Base-by-base conservation (phyloP, 2,329 filamentous ascomycete genomes). In the Myriosclerotinia scirpicola region DNA sequence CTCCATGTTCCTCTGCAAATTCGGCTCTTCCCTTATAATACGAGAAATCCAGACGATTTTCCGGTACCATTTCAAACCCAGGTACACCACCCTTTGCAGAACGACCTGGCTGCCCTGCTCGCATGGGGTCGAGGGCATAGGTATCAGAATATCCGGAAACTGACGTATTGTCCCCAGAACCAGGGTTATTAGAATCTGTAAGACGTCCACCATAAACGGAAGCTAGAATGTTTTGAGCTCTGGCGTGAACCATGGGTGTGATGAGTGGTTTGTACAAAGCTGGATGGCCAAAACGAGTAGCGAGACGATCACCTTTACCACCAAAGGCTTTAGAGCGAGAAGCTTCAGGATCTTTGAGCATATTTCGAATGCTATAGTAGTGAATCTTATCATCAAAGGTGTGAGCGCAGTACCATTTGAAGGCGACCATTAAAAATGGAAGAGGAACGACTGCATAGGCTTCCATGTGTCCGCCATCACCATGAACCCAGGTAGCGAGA, bases 191-290 rank as follows among this genome's bases (percentile, higher is more conserved):
- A 1, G 87, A 85, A 66, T 92, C 89, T 2, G 83, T 84, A 34
- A 96, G 80, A 5, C 94, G 89, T 14, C 93, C 94, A 34, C 88
- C 88, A 77, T 97, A 97, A 60, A 99, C 84, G 54, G 90, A 87
- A n/a, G 90, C 89, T 12, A 99, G 84, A 52, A 95, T 84, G 67
- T 95, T 93, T 74, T 95, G 91, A 2, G 92, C 92, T 78, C 91
- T 96, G 64, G 92, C 90, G 73, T 96, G 90, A 4, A 98, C 94
- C 93, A 98, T 97, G 3, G 94, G 94, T 0, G 93, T 96, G 73
- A 94, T 93, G 26, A 98, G 83, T 4, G 91, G 90, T 77, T 90
- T 91, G 81, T 95, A 97, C 20, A 98, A 83, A 5, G 91, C 93
- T 1, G 94, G 95, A 76, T 99, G 92, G 2, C 93, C 93, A 76